Evolutionary conservation across 1,284 basidiomycete species (phyloP).

Genomic region (Heliocybe sulcata): DNA sequence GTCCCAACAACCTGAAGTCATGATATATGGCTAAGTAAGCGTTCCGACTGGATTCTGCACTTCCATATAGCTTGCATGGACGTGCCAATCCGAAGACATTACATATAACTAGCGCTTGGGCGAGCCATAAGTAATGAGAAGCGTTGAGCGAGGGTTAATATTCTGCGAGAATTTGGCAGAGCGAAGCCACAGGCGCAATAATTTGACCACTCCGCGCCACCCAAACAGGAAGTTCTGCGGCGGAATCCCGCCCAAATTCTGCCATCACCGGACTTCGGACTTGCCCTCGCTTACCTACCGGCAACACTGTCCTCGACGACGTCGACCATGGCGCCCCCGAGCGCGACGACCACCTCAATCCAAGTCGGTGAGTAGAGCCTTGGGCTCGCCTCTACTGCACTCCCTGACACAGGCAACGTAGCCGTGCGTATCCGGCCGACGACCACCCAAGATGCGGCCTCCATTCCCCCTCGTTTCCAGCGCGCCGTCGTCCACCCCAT

Average conservation of each 20-base stretch:
- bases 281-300: neutral
- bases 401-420: conserved; percentile 23
- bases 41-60: too few relatives aligned
- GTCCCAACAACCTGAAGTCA: too few relatives aligned
- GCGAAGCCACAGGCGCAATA: neutral
- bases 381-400: neutral
- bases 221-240: neutral
- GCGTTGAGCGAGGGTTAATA: too few relatives aligned
- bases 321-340: conserved; percentile 54
- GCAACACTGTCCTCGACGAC: conserved; percentile 5
- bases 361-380: conserved; percentile 69
- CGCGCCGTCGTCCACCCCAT: conserved; percentile 78
- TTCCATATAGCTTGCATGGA: too few relatives aligned
- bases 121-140: too few relatives aligned
- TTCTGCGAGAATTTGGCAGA: neutral
- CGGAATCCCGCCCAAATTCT: neutral
- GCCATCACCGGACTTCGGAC: neutral
- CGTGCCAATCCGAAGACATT: too few relatives aligned
- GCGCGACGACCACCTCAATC: conserved; percentile 66
- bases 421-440: conserved; percentile 92
- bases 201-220: neutral
- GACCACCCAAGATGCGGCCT: conserved; percentile 72
- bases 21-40: too few relatives aligned
- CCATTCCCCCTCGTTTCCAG: conserved; percentile 92
- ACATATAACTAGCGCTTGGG: too few relatives aligned